Base-by-base conservation (phyloP, 306 rosid species). In the Fragaria nilgerrensis region DNA sequence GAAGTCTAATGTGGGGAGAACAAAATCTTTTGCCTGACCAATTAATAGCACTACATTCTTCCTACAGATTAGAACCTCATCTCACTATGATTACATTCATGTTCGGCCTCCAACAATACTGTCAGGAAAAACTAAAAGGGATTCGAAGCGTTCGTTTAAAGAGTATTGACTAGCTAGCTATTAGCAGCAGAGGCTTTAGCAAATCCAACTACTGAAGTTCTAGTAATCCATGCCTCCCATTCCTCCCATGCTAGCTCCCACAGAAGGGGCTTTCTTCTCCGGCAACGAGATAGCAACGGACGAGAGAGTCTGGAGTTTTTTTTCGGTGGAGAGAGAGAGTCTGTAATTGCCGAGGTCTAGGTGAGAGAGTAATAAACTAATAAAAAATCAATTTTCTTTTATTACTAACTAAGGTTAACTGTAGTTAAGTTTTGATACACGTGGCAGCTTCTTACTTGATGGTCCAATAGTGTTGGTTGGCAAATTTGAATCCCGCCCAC, bases 181-280 rank as follows among this genome's bases (percentile, higher is more conserved):
- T 55, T 20, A 61, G 34, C 9, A 39, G 59, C 32, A 53, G 68
- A 32, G 69, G 17, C 19, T 55, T 25, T 3, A 15, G 16, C 12
- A 22, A 32, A 75, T 56, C 52, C 44, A 68, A 4, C 49, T 25
- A 39, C 14, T 7, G 17, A 37, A 56, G 47, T 69, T 59, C 56
- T 67, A 86, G 68, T 76, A 84, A 50, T 76, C 88, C 86, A 85
- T 62, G 49, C 85, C 87, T 16, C 87, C 85, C 85, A 82, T 84
- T 73, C 88, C 88, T 37, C 82, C 85, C 84, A 80, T 78, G 8
- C 82, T 67, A n/a, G 86, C 81, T 39, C 80, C 85, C 74, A 73
- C 70, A 2, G 82, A 67, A 25, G 86, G 53, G 44, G 43, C 29
- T 45, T 81, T 87, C 80, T 67, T 82, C 61, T 85, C 88, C 29